Evolutionary conservation across 441 rosid genomes (phyloP), one percentile per base, ranked within the genome.

Genomic region (Sinapis alba): DNA sequence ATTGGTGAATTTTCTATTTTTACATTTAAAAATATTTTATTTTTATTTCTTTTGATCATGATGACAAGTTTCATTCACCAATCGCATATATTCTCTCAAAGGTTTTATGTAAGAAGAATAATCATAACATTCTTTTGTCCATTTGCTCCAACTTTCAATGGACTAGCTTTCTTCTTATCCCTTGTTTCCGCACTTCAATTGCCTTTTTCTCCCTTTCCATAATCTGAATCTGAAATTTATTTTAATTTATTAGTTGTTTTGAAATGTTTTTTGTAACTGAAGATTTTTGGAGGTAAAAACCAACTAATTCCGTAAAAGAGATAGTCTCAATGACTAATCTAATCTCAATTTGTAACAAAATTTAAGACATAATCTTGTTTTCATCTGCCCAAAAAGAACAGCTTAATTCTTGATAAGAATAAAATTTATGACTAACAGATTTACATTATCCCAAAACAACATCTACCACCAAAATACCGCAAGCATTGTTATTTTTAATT

Each of bases 101-200:
- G 69, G 65, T 78, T 66, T 18, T 59, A 15, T 71, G 18, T 18
- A 54, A 60, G 65, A 78, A 24, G 77, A 72, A 78, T 68, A 78
- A 78, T 78, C 81, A 78, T 72, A 53, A 28, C 59, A 60, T 64
- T 72, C 6, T 68, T 72, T 73, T 78, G 81, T 72, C 74, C 66
- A 78, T 78, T 78, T 61, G 54, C 66, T 68, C 59, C 81, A 78
- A 78, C 78, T 62, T 62, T 78, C 61, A 72, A 9, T 78, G 81
- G 81, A 67, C 74, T 78, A 72, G 65, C 73, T 78, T 72, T 68
- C 60, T 78, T 78, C 81, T 78, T 73, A 72, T 72, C 74, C 70
- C 36, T 65, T 68, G 19, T 78, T 60, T 53, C 60, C 57, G 47
- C 68, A 58, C 68, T 53, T 59, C 62, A 36, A 58, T 9, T 77